Evolutionary conservation across 2,329 filamentous ascomycete species (phyloP).

Genomic region (Lomentospora prolificans): DNA sequence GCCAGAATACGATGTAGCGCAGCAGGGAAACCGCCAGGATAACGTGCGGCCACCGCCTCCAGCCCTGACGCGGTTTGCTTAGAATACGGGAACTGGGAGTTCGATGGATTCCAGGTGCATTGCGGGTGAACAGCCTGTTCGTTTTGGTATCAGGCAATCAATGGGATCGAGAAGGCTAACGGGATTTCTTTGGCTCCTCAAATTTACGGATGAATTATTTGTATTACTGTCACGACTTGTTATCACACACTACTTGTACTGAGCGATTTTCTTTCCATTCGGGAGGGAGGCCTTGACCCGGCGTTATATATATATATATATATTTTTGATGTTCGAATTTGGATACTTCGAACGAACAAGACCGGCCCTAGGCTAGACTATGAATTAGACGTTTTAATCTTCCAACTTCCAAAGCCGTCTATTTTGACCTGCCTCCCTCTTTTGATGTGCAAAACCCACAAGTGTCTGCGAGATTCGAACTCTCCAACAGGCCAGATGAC

Average conservation of each 20-base stretch:
- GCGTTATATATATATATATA: too few species aligned
- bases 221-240: neutral
- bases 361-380: neutral
- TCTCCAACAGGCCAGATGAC: too few species aligned
- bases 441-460: too few species aligned
- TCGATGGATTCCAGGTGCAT: neutral
- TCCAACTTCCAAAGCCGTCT: too few species aligned
- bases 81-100: neutral
- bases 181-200: neutral
- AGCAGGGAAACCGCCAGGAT: neutral
- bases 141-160: neutral
- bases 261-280: too few species aligned
- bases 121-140: neutral
- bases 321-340: neutral
- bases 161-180: neutral
- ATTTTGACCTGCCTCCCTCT: too few species aligned
- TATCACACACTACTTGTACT: too few species aligned
- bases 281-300: too few species aligned
- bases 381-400: neutral
- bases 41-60: conserved; percentile 1
- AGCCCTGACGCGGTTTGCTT: neutral
- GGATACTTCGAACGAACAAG: neutral
- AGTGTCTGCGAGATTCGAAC: too few species aligned
- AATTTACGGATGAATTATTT: neutral
- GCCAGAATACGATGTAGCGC: neutral